Percentiles rank a stretch among this genome's conserved stretches.
Conservation (phyloP, 2,329 filamentous ascomycete species). For the Trichophyton simii region DNA sequence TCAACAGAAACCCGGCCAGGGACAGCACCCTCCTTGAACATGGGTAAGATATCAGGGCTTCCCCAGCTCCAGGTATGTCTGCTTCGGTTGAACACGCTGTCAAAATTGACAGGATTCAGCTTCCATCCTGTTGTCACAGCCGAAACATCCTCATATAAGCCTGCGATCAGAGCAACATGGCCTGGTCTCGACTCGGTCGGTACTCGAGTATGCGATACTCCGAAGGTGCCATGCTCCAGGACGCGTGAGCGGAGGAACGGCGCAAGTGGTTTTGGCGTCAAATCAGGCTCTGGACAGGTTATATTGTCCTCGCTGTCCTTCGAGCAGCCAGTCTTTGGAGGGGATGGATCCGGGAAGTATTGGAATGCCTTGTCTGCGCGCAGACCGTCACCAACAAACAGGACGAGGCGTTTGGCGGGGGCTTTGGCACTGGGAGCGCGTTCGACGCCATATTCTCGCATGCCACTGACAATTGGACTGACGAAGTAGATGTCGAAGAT, state of each 20-base stretch:
- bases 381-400: slow-evolving; percentile 94
- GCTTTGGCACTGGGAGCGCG: slow-evolving; percentile 48
- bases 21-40: slow-evolving; percentile 90
- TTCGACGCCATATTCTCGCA: slow-evolving; percentile 67
- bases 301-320: slow-evolving; percentile 26
- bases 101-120: slow-evolving; percentile 93
- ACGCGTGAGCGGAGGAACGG: slow-evolving; percentile 85
- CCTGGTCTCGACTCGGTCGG: slow-evolving; percentile 93
- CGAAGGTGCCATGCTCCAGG: slow-evolving; percentile 83
- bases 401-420: slow-evolving; percentile 77
- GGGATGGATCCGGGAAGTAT: slow-evolving; percentile 75
- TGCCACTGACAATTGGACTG: slow-evolving; percentile 90
- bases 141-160: slow-evolving; percentile 94
- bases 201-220: slow-evolving; percentile 90
- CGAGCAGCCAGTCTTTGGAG: slow-evolving; percentile 25
- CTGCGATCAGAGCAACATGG: slow-evolving; percentile 92
- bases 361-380: slow-evolving; percentile 98
- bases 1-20: slow-evolving; percentile 79
- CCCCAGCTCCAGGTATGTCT: slow-evolving; percentile 99
- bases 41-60: slow-evolving; percentile 89
- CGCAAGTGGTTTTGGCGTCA: slow-evolving; percentile 66
- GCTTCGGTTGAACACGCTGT: slow-evolving; percentile 96
- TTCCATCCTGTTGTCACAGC: slow-evolving; percentile 98
- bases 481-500: slow-evolving; percentile 99
- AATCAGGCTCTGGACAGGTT: slow-evolving; percentile 47